Conservation (phyloP, 2,329 filamentous ascomycete genomes). For the Knufia petricola region DNA sequence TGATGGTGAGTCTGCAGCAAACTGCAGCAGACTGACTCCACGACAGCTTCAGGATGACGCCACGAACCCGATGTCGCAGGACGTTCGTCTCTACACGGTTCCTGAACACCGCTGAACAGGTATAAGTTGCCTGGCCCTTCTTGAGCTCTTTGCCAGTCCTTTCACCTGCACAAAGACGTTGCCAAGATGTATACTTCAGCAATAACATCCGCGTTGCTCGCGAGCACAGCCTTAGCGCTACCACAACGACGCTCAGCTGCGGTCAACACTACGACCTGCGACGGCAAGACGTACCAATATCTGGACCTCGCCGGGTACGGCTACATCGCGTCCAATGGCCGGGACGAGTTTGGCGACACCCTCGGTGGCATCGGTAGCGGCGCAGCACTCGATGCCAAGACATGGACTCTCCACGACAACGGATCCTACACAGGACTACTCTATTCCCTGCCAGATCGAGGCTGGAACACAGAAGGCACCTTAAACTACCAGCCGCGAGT, state of each 20-base stretch:
- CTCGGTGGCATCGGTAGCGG: conserved; percentile 58
- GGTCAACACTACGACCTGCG: conserved; percentile 47
- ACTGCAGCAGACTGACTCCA: no score
- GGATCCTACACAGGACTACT: conserved; percentile 52
- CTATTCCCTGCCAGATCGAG: conserved; percentile 57
- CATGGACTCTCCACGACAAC: conserved; percentile 45
- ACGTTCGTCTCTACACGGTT: no score
- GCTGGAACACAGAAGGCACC: conserved; percentile 65
- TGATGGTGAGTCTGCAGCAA: no score
- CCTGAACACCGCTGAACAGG: no score
- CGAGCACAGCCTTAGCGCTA: background rate
- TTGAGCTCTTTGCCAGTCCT: no score
- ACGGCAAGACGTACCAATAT: conserved; percentile 55
- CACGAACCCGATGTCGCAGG: background rate
- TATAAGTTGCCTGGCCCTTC: no score
- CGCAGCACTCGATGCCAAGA: conserved; percentile 50
- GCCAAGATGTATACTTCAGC: background rate
- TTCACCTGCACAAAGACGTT: no score
- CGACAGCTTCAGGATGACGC: background rate
- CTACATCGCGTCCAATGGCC: conserved; percentile 45
- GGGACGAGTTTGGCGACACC: conserved; percentile 61
- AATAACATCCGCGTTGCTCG: background rate
- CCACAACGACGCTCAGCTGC: background rate
- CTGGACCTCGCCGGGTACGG: conserved; percentile 59
- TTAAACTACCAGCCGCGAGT: conserved; percentile 58